Evolutionary conservation across 2,329 filamentous ascomycete genomes (phyloP).

Genomic region (Fonsecaea monophora): DNA sequence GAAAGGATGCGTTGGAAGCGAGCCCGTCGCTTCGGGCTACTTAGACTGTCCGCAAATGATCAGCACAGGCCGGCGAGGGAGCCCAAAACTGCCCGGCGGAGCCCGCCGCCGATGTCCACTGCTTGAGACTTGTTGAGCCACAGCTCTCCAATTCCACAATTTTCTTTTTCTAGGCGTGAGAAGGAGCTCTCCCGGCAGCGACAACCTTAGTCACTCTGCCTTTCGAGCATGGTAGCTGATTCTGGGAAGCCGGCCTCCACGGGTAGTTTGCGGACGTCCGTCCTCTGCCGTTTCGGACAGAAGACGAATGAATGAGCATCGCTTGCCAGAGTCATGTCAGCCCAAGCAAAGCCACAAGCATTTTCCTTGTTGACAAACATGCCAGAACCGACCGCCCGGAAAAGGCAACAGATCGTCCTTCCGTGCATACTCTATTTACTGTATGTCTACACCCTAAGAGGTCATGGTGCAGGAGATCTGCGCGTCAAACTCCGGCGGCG

Average conservation of each 20-base stretch:
- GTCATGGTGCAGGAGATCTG: conserved; percentile 26
- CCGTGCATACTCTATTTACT: conserved; percentile 4
- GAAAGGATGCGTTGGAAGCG: conserved; percentile 1
- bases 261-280: conserved; percentile 1
- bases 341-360: conserved; percentile 23
- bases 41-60: background rate
- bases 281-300: background rate
- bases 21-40: background rate
- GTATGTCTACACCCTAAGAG: conserved; percentile 11
- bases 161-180: background rate
- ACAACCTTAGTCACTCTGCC: background rate
- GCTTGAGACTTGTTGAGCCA: background rate
- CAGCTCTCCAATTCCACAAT: background rate
- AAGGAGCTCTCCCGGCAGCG: background rate
- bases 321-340: background rate
- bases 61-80: background rate
- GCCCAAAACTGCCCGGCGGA: background rate
- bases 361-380: conserved; percentile 22
- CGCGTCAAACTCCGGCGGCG: conserved; percentile 12
- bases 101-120: background rate
- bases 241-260: background rate
- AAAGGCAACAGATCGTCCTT: conserved; percentile 18
- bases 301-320: conserved; percentile 3
- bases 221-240: background rate
- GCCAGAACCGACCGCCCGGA: conserved; percentile 1